These are phyloP conservation scores for Melampsora occidentalis DNA, from an alignment of 1,284 basidiomycete species.

Conservation along the genomic window DNA sequence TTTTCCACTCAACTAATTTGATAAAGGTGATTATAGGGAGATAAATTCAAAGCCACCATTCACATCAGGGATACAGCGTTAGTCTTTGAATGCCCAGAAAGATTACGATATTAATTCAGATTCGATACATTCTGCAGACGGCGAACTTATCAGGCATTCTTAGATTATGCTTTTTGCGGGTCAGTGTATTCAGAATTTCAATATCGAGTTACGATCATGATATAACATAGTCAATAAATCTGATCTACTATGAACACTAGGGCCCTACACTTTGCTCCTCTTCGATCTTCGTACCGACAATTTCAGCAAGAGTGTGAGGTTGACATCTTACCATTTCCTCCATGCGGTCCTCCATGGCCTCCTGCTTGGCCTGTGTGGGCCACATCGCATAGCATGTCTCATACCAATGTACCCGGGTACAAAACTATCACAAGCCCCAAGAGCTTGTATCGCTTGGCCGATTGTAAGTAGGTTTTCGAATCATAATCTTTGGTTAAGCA, in stretches of 20 bases:
- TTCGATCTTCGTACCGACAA: not conserved
- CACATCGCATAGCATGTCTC: not conserved
- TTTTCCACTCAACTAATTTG: not conserved
- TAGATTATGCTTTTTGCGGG: slow-evolving; percentile 3
- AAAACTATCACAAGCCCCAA: slow-evolving; percentile 6
- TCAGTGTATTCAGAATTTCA: not conserved
- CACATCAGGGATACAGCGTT: not conserved
- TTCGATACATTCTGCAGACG: not conserved
- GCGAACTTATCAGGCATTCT: not conserved
- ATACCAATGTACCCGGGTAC: not conserved
- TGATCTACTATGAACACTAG: not conserved
- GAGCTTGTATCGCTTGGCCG: not conserved
- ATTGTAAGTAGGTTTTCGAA: not conserved
- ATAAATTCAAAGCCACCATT: not conserved
- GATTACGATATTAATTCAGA: not conserved
- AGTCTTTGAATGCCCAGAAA: not conserved
- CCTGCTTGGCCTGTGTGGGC: not conserved
- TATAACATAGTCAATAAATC: not conserved
- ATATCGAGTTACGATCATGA: not conserved
- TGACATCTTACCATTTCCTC: not conserved
- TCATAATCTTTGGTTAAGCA: not conserved
- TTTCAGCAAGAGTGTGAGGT: not conserved
- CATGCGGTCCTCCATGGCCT: not conserved
- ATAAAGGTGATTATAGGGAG: not conserved
- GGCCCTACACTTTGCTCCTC: not conserved